These are phyloP conservation scores for Populus nigra DNA, from an alignment of 345 rosid genomes.

Conservation along the genomic window DNA sequence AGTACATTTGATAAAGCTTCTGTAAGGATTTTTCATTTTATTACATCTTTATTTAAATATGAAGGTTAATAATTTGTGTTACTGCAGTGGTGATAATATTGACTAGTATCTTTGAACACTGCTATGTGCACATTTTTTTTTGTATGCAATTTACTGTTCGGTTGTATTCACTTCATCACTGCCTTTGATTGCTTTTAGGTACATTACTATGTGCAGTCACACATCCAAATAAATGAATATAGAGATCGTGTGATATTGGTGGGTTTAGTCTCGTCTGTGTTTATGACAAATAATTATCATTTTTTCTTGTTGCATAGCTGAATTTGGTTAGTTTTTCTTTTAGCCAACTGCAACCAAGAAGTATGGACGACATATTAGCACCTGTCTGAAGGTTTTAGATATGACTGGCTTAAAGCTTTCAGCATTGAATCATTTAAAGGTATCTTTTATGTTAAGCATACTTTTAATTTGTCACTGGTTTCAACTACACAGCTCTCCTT, in stretches of 20 bases:
- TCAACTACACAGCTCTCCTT: no score
- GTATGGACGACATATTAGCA: constrained; percentile 73
- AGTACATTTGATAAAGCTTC: constrained; percentile 94
- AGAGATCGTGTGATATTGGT: constrained; percentile 83
- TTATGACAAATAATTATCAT: neutral
- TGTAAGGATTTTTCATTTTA: constrained; percentile 41
- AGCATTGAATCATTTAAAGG: constrained; percentile 88
- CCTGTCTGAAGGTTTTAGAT: constrained; percentile 83
- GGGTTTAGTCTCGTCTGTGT: constrained; percentile 32
- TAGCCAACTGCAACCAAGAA: constrained; percentile 55
- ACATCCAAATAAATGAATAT: constrained; percentile 92
- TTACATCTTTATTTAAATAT: neutral
- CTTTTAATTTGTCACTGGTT: neutral
- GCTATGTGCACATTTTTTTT: neutral
- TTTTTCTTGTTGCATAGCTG: constrained; percentile 3
- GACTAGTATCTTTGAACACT: neutral
- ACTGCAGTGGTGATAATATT: neutral
- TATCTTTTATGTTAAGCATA: constrained; percentile 4
- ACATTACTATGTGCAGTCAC: constrained; percentile 85
- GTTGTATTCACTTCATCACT: neutral
- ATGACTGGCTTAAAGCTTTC: constrained; percentile 90
- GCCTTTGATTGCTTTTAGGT: constrained; percentile 44
- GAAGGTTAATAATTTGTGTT: neutral
- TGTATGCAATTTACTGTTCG: neutral
- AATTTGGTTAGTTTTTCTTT: constrained; percentile 13